Evolutionary conservation across 2,329 filamentous ascomycete species (phyloP).

Genomic region (Trichothecium roseum): DNA sequence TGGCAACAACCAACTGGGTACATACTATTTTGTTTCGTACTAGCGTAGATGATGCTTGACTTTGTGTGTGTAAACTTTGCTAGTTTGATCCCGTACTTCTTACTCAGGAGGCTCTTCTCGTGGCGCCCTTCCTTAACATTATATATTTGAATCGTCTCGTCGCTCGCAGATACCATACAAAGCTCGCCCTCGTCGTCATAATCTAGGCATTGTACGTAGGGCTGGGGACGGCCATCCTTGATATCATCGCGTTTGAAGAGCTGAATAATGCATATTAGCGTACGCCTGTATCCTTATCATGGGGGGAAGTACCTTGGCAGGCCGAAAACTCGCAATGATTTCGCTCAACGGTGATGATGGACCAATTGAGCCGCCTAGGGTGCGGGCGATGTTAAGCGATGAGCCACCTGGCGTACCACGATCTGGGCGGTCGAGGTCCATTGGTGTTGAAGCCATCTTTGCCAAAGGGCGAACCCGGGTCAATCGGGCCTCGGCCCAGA

Average conservation of each 20-base stretch:
- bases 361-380: constrained; percentile 27
- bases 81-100: constrained; percentile 93
- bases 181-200: constrained; percentile 94
- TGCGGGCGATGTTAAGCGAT: constrained; percentile 40
- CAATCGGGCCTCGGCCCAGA: too few relatives aligned
- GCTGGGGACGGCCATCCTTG: constrained; percentile 40
- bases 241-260: constrained; percentile 50
- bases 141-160: constrained; percentile 93
- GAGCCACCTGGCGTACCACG: constrained; percentile 29
- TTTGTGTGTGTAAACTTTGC: constrained; percentile 90
- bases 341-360: constrained; percentile 62
- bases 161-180: constrained; percentile 80
- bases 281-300: not conserved
- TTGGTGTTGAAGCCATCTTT: constrained; percentile 41
- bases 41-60: constrained; percentile 88
- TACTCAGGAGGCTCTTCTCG: constrained; percentile 81
- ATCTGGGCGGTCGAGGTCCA: constrained; percentile 42
- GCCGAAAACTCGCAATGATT: constrained; percentile 66
- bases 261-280: constrained; percentile 9
- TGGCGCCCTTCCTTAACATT: constrained; percentile 84
- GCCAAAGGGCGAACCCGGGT: too few relatives aligned
- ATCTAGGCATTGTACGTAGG: constrained; percentile 78
- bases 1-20: not conserved
- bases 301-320: constrained; percentile 58
- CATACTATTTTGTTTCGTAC: constrained; percentile 70